Conservation (phyloP, 1,139 yeast species). For the Blastobotrys aristatus region DNA sequence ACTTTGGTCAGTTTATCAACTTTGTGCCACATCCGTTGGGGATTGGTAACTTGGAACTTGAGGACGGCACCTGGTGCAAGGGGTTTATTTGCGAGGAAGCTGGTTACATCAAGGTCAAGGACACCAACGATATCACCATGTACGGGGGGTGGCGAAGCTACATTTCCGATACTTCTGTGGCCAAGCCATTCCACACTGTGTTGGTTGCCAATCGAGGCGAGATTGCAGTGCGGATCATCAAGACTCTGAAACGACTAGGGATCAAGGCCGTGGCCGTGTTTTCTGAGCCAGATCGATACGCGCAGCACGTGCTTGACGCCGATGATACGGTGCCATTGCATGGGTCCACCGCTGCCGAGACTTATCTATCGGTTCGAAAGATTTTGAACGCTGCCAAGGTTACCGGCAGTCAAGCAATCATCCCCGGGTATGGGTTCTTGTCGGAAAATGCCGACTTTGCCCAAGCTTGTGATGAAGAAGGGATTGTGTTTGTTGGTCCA, state of each 20-base stretch:
- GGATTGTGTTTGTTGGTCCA: slow-evolving; percentile 91
- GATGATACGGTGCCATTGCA: slow-evolving; percentile 75
- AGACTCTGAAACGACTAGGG: slow-evolving; percentile 72
- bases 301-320: slow-evolving; percentile 78
- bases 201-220: slow-evolving; percentile 97
- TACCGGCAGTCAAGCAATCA: slow-evolving; percentile 83
- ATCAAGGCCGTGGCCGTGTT: slow-evolving; percentile 82
- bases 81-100: slow-evolving; percentile 91
- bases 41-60: slow-evolving; percentile 83
- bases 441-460: slow-evolving; percentile 97
- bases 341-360: slow-evolving; percentile 83
- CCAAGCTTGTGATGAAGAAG: slow-evolving; percentile 75
- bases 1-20: slow-evolving; percentile 73
- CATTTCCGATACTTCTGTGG: slow-evolving; percentile 39
- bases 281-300: slow-evolving; percentile 84
- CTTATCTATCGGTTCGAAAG: slow-evolving; percentile 80
- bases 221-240: slow-evolving; percentile 90
- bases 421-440: slow-evolving; percentile 95
- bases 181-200: slow-evolving; percentile 73
- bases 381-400: slow-evolving; percentile 78
- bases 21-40: slow-evolving; percentile 95
- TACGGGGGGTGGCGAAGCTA: slow-evolving; percentile 87
- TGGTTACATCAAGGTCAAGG: slow-evolving; percentile 61
- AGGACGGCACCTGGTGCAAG: slow-evolving; percentile 75
- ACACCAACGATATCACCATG: slow-evolving; percentile 71